Evolutionary conservation across 208 protist genomes (phyloP), one percentile per base, ranked within the genome.

Genomic region (Strigomonas culicis): DNA sequence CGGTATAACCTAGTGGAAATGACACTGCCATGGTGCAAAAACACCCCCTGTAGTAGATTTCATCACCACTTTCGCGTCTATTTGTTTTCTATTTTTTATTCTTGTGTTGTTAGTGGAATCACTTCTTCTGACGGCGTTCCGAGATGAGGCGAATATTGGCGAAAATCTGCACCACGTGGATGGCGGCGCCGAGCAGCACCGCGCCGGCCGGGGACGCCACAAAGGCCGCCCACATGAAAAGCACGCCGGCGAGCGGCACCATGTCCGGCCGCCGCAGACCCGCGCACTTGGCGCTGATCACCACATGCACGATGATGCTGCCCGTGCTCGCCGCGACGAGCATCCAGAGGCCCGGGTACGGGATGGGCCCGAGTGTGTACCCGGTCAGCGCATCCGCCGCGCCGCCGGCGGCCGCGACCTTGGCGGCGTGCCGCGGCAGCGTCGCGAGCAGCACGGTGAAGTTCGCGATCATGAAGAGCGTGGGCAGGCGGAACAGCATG

Each of bases 261-360:
- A 66, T 69, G 51, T 79, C 61, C 2, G 85, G 62, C 36, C 57
- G 63, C 1, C 63, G 68, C 30, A 82, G 59, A 41, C 50, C 52
- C n/a, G 75, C 66, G 68, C 88, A 97, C n/a, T 70, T 75, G 22
- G 86, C 79, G 51, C 79, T 66, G 64, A 97, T 94, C 21, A 85
- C 68, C 25, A 90, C 81, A 73, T 97, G 92, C 17, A 93, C 81
- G 65, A 92, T 74, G 11, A 63, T 88, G 69, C 85, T 93, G 31
- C 51, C 79, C 10, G 85, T 89, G 44, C 55, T 81, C 22, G 92
- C 85, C 17, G 47, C 50, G n/a, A 87, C 90, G 55, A 97, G 82
- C 64, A 81, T 79, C 88, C 88, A 95, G 15, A 96, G 43, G 10
- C 86, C 84, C 1, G 82, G 80, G 61, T 93, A 96, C n/a, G 75